Evolutionary conservation across 345 rosid species (phyloP).

Genomic region (Heritiera fomes): DNA sequence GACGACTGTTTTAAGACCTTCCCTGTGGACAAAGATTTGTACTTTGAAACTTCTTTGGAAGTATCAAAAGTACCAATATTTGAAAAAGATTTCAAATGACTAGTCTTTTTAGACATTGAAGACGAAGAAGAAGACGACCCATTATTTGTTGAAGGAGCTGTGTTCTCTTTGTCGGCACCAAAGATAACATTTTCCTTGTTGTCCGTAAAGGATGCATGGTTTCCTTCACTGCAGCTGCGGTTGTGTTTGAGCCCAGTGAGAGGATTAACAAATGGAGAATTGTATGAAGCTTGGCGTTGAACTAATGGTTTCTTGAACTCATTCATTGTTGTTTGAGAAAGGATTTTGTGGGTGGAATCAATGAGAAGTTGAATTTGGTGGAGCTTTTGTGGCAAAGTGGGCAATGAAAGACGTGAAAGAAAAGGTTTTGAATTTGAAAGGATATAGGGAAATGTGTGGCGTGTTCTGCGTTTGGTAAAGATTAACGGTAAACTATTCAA

Average conservation of each 20-base stretch:
- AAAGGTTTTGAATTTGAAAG: too few species aligned
- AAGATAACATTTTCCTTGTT: slow-evolving; percentile 50
- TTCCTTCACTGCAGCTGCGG: slow-evolving; percentile 41
- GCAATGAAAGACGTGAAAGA: too few species aligned
- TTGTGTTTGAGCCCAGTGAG: slow-evolving; percentile 38
- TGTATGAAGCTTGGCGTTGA: slow-evolving; percentile 36
- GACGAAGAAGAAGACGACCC: slow-evolving; percentile 14
- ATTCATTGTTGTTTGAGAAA: slow-evolving; percentile 19
- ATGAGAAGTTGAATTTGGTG: too few species aligned
- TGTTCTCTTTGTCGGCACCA: slow-evolving; percentile 46
- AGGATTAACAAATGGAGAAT: slow-evolving; percentile 43
- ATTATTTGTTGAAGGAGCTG: slow-evolving; percentile 29
- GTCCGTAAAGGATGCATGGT: slow-evolving; percentile 19
- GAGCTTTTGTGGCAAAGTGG: too few species aligned
- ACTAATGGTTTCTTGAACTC: slow-evolving; percentile 31
- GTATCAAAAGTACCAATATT: slow-evolving; percentile 37
- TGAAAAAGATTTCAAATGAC: slow-evolving; percentile 43
- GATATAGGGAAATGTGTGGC: too few species aligned
- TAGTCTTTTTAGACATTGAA: slow-evolving; percentile 27
- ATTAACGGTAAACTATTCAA: too few species aligned
- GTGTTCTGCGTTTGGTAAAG: too few species aligned
- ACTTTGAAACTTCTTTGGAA: slow-evolving; percentile 36
- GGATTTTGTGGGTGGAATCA: too few species aligned
- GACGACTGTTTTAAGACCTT: slow-evolving; percentile 70
- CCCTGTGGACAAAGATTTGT: slow-evolving; percentile 58